Conservation (phyloP, 2,329 filamentous ascomycete species). For the Didymella glomerata region DNA sequence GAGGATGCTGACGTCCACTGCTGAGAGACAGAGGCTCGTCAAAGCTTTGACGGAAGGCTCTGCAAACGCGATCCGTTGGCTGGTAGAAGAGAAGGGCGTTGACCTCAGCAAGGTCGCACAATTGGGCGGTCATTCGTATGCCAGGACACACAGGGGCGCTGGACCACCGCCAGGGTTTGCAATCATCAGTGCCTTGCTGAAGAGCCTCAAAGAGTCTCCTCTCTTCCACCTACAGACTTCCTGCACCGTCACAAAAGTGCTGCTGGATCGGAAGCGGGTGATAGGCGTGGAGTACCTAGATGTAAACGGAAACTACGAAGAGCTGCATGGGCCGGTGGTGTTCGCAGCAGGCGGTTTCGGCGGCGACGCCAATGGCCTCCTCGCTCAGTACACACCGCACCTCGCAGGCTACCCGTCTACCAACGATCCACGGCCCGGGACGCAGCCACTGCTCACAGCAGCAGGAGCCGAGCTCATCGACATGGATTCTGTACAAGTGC, state of each 20-base stretch:
- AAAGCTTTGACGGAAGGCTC: slow-evolving; percentile 59
- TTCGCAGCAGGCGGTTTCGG: slow-evolving; percentile 70
- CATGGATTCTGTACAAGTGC: slow-evolving; percentile 66
- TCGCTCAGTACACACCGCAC: slow-evolving; percentile 66
- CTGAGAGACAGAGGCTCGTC: slow-evolving; percentile 57
- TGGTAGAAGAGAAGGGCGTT: slow-evolving; percentile 64
- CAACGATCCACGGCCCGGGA: slow-evolving; percentile 66
- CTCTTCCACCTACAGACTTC: slow-evolving; percentile 63
- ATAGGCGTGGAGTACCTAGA: slow-evolving; percentile 62
- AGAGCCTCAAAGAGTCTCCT: slow-evolving; percentile 58
- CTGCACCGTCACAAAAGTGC: slow-evolving; percentile 63
- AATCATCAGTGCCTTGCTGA: slow-evolving; percentile 65
- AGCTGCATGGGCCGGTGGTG: slow-evolving; percentile 63
- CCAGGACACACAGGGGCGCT: slow-evolving; percentile 66
- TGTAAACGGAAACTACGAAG: slow-evolving; percentile 47
- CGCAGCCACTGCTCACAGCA: slow-evolving; percentile 56
- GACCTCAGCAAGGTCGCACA: slow-evolving; percentile 67
- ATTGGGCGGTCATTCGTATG: slow-evolving; percentile 66
- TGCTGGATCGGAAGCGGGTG: slow-evolving; percentile 52
- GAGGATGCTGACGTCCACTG: slow-evolving; percentile 40
- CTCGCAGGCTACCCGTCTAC: slow-evolving; percentile 68
- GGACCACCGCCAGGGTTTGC: slow-evolving; percentile 67
- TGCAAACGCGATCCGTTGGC: slow-evolving; percentile 63
- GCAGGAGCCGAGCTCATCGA: slow-evolving; percentile 55
- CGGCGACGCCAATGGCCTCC: slow-evolving; percentile 66